phyloP scores from a whole-genome alignment of 2,329 filamentous ascomycete species.

The Fusarium sp. region DNA sequence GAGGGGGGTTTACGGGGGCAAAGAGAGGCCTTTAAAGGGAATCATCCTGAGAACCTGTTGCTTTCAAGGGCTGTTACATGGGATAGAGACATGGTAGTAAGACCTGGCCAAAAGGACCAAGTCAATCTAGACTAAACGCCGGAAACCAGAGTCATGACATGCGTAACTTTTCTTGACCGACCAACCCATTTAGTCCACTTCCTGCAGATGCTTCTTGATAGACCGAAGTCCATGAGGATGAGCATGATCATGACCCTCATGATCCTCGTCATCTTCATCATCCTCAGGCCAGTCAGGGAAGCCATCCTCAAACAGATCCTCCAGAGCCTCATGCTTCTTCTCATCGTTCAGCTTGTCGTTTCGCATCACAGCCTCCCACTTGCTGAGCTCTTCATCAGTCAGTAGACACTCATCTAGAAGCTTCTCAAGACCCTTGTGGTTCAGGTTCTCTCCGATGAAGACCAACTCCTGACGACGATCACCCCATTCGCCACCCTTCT shows the following conservation, averaged over 20 bases:
- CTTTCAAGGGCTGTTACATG: not conserved
- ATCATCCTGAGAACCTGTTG: not conserved
- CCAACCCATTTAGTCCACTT: slow-evolving; percentile 25
- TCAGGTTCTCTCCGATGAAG: slow-evolving; percentile 75
- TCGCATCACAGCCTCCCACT: slow-evolving; percentile 65
- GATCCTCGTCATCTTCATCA: slow-evolving; percentile 50
- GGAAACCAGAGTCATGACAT: not conserved
- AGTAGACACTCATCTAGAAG: slow-evolving; percentile 71
- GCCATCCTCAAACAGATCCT: slow-evolving; percentile 66
- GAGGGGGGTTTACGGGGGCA: not conserved
- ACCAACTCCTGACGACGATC: slow-evolving; percentile 78
- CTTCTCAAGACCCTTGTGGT: slow-evolving; percentile 60
- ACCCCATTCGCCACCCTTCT: slow-evolving; percentile 70
- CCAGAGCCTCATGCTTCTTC: slow-evolving; percentile 58
- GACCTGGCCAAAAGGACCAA: not conserved
- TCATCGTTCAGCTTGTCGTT: slow-evolving; percentile 48
- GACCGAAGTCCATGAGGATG: slow-evolving; percentile 19
- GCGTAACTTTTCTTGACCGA: not conserved
- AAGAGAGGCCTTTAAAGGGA: too few relatives aligned
- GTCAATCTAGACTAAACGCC: not conserved
- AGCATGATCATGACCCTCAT: slow-evolving; percentile 41
- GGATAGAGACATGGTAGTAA: not conserved
- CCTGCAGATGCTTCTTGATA: slow-evolving; percentile 37
- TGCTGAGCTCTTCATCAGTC: slow-evolving; percentile 65
- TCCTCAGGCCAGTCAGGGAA: slow-evolving; percentile 66